Evolutionary conservation across 2,329 filamentous ascomycete genomes (phyloP), one percentile per base, ranked within the genome.

Genomic region (Colletotrichum tanaceti): DNA sequence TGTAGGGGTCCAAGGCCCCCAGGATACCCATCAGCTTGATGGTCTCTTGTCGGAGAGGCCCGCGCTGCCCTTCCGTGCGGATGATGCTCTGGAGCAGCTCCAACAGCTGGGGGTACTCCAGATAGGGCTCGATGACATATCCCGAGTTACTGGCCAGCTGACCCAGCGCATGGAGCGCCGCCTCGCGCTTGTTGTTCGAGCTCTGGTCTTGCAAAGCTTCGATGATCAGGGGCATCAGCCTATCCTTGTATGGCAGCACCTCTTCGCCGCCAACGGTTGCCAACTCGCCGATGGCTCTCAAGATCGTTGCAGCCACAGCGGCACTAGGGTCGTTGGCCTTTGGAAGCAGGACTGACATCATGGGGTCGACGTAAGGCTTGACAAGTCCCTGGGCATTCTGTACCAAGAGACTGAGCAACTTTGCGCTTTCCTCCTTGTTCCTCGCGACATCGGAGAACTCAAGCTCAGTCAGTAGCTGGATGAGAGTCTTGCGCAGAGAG

Each of bases 11-110:
- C 41, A 99, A 82, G 47, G 96, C 96, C 70, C 96, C 96, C 16
- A 99, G 84, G 50, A 98, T 98, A 74, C 96, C 96, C 86, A 99
- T 93, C 22, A 99, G 82, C 74, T 98, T 97, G 75, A 99, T 98
- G 0, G 96, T 98, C 78, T 98, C 95, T 72, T 96, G 93, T 50
- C 96, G 88, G 41, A 99, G 83, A 18, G 92, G 89, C 0, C 93
- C 93, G 63, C 94, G 91, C 71, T 94, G 93, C 2, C 88, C 86
- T 79, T 99, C 97, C 6, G 92, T 93, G 74, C 97, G 93, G 73
- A 98, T 96, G 73, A 99, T 97, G 73, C 92, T 93, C 77, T 98
- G 95, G 13, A 99, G 83, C 35, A 98, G 92, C 70, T 96, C 94
- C 57, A 99, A 89, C 10, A 99, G 87, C 76, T 98, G 91, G 0